Base-by-base conservation (phyloP, 441 rosid species). In the Brassica hybrid region DNA sequence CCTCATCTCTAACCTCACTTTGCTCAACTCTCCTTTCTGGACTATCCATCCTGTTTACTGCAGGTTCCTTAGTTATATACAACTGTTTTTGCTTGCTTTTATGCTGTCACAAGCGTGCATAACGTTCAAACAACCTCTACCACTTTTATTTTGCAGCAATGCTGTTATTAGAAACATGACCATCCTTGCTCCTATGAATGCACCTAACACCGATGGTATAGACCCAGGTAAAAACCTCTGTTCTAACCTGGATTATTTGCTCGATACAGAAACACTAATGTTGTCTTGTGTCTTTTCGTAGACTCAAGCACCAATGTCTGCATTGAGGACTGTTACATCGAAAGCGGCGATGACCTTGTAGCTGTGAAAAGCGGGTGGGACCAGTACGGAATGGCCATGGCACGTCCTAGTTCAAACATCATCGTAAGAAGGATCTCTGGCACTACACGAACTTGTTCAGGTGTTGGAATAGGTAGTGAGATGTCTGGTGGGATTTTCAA, bases 331-430 rank as follows among this genome's bases (percentile, higher is more conserved):
- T 88, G 96, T 82, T 95, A 93, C 77, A 88, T 95, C 1, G 95
- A 91, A 82, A 95, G 98, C 2, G 99, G 98, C 2, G 97, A 95
- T 76, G 99, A 93, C 84, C 98, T 95, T 76, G 88, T 95, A 34
- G 99, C 98, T 0, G 87, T 95, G 68, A 95, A 95, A 72, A 95
- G 99, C 67, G 97, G 99, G 1, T 95, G 99, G 99, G 98, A 95
- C 81, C 97, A 95, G n/a, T 93, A 89, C 66, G 99, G 99, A 25
- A 89, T 95, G 67, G 70, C 77, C 27, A 81, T 88, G 89, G 97
- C 90, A 8, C 94, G 83, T 19, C 97, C 99, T 1, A 95, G 99
- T 80, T 88, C 91, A 11, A 90, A 93, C 82, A 90, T 95, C 43
- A 43, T 84, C 25, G 80, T 95, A 56, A 81, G 92, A 83, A 85